Evolutionary conservation across 495 filamentous ascomycete species (phyloP).

Genomic region (Amorphotheca resinae): DNA sequence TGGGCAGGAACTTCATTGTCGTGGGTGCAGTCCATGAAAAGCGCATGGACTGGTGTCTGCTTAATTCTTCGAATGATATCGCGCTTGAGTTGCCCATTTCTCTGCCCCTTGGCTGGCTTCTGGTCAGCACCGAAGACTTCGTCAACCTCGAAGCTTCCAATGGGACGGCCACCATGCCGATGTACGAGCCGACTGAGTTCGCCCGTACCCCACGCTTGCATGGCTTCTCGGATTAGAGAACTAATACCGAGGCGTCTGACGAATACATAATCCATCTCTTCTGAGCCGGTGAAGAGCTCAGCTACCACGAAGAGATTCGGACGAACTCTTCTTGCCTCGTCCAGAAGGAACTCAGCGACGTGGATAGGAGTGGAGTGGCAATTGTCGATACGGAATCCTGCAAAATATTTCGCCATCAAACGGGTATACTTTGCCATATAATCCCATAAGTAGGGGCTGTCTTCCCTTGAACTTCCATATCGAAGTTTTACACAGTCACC

Average conservation of each 20-base stretch:
- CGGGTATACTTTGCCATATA: conserved; percentile 88
- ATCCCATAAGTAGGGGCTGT: conserved; percentile 90
- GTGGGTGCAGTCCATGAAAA: conserved; percentile 99
- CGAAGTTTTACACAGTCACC: conserved; percentile 96
- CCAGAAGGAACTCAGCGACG: conserved; percentile 87
- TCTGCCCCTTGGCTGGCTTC: conserved; percentile 14
- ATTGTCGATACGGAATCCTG: conserved; percentile 95
- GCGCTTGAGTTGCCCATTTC: conserved; percentile 9
- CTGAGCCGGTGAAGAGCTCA: conserved; percentile 92
- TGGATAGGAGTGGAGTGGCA: conserved; percentile 92
- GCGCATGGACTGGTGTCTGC: conserved; percentile 70
- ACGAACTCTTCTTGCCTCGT: conserved; percentile 77
- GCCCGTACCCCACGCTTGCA: conserved; percentile 94
- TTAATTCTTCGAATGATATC: conserved; percentile 58
- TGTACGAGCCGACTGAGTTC: conserved; percentile 89
- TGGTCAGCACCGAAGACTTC: conserved; percentile 32
- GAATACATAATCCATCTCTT: conserved; percentile 91
- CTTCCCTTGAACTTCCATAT: conserved; percentile 68
- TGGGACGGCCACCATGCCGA: conserved; percentile 84
- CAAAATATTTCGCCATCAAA: conserved; percentile 90
- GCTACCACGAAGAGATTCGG: conserved; percentile 87
- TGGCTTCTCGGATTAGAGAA: conserved; percentile 86
- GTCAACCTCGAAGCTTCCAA: conserved; percentile 91
- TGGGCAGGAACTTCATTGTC: conserved; percentile 96
- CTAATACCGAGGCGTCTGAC: conserved; percentile 85